phyloP scores from a whole-genome alignment of 805 yeast species.

The Monosporozyma aquatica region DNA sequence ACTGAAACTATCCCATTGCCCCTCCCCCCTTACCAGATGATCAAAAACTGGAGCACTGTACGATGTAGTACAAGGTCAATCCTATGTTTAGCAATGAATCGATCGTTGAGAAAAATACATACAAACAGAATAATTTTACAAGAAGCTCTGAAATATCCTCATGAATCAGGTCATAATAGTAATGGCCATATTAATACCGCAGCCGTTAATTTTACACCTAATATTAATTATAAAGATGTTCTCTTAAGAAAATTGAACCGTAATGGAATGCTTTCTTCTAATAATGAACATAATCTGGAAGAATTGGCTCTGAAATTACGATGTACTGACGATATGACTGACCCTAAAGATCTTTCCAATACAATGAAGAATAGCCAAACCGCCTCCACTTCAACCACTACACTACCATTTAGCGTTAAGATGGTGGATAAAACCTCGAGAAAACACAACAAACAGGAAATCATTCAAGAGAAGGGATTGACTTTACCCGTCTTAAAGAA shows the following conservation, averaged over 20 bases:
- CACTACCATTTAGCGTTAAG: slow-evolving; percentile 48
- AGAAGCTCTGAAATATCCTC: neutral
- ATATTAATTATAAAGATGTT: slow-evolving; percentile 11
- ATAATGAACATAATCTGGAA: neutral
- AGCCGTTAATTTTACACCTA: slow-evolving; percentile 34
- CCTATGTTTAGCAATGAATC: too few relatives aligned
- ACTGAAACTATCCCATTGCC: too few relatives aligned
- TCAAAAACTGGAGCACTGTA: too few relatives aligned
- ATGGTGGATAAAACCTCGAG: slow-evolving; percentile 27
- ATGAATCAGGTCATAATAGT: neutral
- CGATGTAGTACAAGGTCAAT: too few relatives aligned
- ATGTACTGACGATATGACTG: slow-evolving; percentile 27
- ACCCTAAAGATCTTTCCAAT: neutral
- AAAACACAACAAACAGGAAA: neutral
- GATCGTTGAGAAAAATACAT: too few relatives aligned
- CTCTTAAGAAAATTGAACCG: neutral
- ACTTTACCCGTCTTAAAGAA: slow-evolving; percentile 24
- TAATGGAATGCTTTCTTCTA: neutral
- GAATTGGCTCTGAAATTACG: slow-evolving; percentile 21
- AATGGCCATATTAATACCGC: slow-evolving; percentile 26
- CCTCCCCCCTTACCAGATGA: too few relatives aligned
- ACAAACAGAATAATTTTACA: neutral
- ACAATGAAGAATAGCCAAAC: too few relatives aligned
- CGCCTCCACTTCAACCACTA: neutral
- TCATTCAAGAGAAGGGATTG: neutral